Percentiles rank a stretch among this genome's conserved stretches.
phyloP scores from a whole-genome alignment of 805 yeast species.

The Yarrowia alimentaria region DNA sequence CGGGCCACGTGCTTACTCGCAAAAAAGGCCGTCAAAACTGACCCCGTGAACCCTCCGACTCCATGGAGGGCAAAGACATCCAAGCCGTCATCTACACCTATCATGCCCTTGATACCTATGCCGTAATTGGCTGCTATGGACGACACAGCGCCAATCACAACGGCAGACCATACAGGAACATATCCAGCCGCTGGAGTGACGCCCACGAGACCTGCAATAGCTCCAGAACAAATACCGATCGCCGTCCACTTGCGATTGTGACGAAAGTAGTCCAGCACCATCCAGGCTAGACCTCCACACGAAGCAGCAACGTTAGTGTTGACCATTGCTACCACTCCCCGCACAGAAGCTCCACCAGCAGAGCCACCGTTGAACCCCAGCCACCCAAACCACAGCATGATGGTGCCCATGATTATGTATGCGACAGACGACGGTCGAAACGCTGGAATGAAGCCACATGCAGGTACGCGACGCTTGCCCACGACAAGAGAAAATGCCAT shows the following conservation, averaged over 20 bases:
- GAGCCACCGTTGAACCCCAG: constrained; percentile 99
- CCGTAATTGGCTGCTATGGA: constrained; percentile 81
- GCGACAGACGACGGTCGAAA: constrained; percentile 89
- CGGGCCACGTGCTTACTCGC: constrained; percentile 72
- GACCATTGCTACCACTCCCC: constrained; percentile 90
- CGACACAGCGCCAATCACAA: constrained; percentile 76
- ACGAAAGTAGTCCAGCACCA: constrained; percentile 77
- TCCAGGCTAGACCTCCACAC: constrained; percentile 89
- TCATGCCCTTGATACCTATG: constrained; percentile 67
- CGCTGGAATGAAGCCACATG: constrained; percentile 43
- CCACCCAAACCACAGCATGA: constrained; percentile 98
- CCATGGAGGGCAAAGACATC: constrained; percentile 94
- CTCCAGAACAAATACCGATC: constrained; percentile 88
- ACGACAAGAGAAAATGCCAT: constrained; percentile 85
- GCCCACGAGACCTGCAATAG: constrained; percentile 90
- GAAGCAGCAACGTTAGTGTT: constrained; percentile 95
- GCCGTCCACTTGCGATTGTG: constrained; percentile 91
- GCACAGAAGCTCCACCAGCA: constrained; percentile 85
- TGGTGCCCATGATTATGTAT: constrained; percentile 86
- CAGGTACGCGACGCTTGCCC: constrained; percentile 64
- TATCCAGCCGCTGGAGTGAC: constrained; percentile 83
- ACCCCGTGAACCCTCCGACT: constrained; percentile 86
- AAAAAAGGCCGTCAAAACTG: constrained; percentile 81
- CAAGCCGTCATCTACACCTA: constrained; percentile 90
- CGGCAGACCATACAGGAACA: constrained; percentile 87